Conservation (phyloP, 768 basidiomycete species). For the Dictyophora rubrovolvata region DNA sequence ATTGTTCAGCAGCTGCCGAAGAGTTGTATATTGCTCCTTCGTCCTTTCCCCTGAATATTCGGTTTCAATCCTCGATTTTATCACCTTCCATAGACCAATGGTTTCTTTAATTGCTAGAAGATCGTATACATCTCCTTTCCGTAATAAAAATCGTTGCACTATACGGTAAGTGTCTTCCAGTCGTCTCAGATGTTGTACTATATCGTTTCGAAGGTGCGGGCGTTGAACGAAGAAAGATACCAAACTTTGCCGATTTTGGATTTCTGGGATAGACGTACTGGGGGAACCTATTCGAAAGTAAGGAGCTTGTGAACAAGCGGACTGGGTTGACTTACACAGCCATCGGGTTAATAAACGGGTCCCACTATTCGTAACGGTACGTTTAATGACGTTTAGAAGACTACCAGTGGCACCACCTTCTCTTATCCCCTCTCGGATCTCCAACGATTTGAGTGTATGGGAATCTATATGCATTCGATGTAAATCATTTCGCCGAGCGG, state of each 20-base stretch:
- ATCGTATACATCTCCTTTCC: constrained; percentile 57
- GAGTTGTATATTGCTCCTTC: constrained; percentile 16
- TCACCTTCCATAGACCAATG: constrained; percentile 46
- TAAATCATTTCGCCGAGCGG: constrained; percentile 42
- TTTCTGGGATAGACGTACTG: constrained; percentile 64
- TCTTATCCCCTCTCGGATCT: constrained; percentile 64
- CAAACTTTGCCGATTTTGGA: constrained; percentile 63
- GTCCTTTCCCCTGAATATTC: constrained; percentile 44
- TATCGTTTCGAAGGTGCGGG: constrained; percentile 55
- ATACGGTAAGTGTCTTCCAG: constrained; percentile 66
- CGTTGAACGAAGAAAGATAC: constrained; percentile 59
- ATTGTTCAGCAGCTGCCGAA: constrained; percentile 43
- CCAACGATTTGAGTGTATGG: constrained; percentile 81
- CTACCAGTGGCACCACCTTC: constrained; percentile 70
- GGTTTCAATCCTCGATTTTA: constrained; percentile 39
- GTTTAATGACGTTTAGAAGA: constrained; percentile 61
- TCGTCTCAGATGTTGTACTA: constrained; percentile 42
- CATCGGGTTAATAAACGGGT: constrained; percentile 64
- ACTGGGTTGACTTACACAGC: constrained; percentile 47
- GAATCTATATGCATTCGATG: constrained; percentile 83
- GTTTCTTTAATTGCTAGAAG: constrained; percentile 54
- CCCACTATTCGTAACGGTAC: constrained; percentile 70
- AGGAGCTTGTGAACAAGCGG: constrained; percentile 2
- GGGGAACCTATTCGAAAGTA: constrained; percentile 54
- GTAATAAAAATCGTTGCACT: constrained; percentile 64